These are phyloP conservation scores for Articulospora tetracladia DNA, from an alignment of 495 filamentous ascomycete species.

Conservation along the genomic window DNA sequence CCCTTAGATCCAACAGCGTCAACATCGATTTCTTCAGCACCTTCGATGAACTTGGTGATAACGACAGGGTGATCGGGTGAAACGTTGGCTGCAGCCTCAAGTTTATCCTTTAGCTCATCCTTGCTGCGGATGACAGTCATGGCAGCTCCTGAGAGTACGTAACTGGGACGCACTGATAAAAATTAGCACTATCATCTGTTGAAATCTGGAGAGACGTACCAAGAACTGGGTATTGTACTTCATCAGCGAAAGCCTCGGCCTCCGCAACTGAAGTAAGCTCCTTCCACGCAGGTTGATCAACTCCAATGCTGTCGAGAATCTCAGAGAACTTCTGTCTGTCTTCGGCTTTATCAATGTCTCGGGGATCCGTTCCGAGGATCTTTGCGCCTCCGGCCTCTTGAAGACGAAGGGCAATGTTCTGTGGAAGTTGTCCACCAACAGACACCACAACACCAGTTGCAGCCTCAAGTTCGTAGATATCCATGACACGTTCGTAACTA, in stretches of 20 bases:
- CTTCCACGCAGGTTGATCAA: conserved; percentile 97
- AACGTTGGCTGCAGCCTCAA: conserved; percentile 84
- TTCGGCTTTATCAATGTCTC: conserved; percentile 95
- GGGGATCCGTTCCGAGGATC: conserved; percentile 84
- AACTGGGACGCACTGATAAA: conserved; percentile 82
- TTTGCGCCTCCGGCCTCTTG: conserved; percentile 87
- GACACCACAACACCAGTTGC: conserved; percentile 90
- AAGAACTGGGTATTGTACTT: conserved; percentile 82
- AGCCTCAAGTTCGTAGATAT: conserved; percentile 90
- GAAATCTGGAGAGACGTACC: background rate
- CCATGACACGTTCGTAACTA: conserved; percentile 69
- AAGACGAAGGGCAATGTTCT: conserved; percentile 94
- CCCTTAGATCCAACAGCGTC: conserved; percentile 89
- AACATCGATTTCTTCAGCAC: conserved; percentile 79
- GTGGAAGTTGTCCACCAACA: conserved; percentile 92
- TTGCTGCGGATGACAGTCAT: conserved; percentile 99
- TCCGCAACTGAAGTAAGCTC: conserved; percentile 90
- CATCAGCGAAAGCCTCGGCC: conserved; percentile 78
- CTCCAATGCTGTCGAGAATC: conserved; percentile 89
- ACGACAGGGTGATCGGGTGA: conserved; percentile 99
- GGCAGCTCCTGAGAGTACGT: conserved; percentile 94
- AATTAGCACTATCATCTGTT: background rate
- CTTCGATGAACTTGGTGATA: conserved; percentile 96
- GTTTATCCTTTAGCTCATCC: conserved; percentile 84
- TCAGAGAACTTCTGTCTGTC: conserved; percentile 98